A percentile compares a stretch with the other conserved stretches of the same genome.
Conservation (phyloP, 306 rosid genomes). For the Crotalaria pallida region DNA sequence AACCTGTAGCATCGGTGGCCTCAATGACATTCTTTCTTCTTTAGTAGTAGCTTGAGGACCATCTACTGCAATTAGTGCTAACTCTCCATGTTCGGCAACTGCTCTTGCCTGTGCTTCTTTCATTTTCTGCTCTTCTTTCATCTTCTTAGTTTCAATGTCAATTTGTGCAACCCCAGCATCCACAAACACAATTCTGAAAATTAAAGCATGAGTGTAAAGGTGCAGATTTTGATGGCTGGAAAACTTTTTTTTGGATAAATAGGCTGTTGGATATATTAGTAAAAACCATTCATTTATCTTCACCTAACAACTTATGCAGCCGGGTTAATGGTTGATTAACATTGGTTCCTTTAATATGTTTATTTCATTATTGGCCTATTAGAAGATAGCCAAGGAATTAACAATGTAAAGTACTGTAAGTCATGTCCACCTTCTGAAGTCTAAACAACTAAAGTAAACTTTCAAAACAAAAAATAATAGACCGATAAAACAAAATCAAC, state of each 20-base stretch:
- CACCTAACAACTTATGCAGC: neutral
- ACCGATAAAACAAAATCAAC: constrained; percentile 5
- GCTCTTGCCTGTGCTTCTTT: constrained; percentile 73
- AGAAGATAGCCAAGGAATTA: constrained; percentile 12
- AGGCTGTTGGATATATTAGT: neutral
- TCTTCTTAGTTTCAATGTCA: constrained; percentile 83
- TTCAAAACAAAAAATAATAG: neutral
- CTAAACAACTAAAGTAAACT: constrained; percentile 14
- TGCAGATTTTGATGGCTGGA: neutral
- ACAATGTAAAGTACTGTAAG: constrained; percentile 1
- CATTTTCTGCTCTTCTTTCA: constrained; percentile 83
- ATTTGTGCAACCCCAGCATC: constrained; percentile 88
- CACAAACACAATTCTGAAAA: constrained; percentile 84
- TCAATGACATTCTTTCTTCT: constrained; percentile 75
- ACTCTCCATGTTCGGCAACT: constrained; percentile 80
- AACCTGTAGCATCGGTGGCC: constrained; percentile 99
- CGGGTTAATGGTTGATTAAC: neutral
- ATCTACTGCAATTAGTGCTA: constrained; percentile 83
- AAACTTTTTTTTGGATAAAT: too few relatives aligned
- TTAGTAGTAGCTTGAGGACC: constrained; percentile 50
- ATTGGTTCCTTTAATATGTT: constrained; percentile 8
- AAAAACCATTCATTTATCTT: neutral
- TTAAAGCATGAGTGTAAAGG: constrained; percentile 5
- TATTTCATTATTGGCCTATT: neutral
- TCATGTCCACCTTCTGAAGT: constrained; percentile 19